These are phyloP conservation scores for Dictyostelium discoideum DNA, from an alignment of 78 protist species.

Conservation along the genomic window dicty_2.7 NC_007088.5:4626001-4626500, in stretches of 20 bases:
- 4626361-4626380: constrained; percentile 76
- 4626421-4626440: constrained; percentile 61
- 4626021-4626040: background rate
- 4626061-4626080: background rate
- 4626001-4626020: background rate
- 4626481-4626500: background rate
- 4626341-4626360: constrained; percentile 20
- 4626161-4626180: background rate
- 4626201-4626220: background rate
- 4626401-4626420: constrained; percentile 56
- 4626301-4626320: constrained; percentile 37
- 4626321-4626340: constrained; percentile 43
- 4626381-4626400: constrained; percentile 15
- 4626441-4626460: constrained; percentile 6
- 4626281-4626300: constrained; percentile 5
- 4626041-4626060: too few relatives aligned
- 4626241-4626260: constrained; percentile 50
- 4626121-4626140: background rate
- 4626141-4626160: background rate
- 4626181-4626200: background rate
- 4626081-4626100: background rate
- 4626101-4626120: background rate
- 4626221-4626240: background rate
- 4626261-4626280: constrained; percentile 26
- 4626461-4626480: background rate